Percentiles rank a stretch among this genome's conserved stretches.
phyloP scores from a whole-genome alignment of 202 grass and related monocot genomes.

The Elaeis oleifera region DNA sequence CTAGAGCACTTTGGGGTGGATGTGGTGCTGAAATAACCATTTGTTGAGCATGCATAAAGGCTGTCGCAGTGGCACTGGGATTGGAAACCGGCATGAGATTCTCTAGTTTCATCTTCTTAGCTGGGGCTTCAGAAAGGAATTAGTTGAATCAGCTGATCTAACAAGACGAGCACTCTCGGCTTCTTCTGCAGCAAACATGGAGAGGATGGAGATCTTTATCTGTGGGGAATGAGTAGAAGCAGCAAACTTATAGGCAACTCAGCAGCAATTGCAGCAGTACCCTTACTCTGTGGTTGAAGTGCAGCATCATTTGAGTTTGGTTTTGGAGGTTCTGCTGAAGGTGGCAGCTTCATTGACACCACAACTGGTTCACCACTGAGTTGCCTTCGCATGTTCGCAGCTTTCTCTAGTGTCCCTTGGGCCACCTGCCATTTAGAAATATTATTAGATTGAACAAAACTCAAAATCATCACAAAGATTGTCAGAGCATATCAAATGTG shows the following conservation, averaged over 20 bases:
- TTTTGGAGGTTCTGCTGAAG: slow-evolving; percentile 31
- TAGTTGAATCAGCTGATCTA: slow-evolving; percentile 1
- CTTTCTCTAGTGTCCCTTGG: slow-evolving; percentile 60
- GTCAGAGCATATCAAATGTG: too few relatives aligned
- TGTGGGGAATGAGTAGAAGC: slow-evolving; percentile 73
- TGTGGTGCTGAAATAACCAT: slow-evolving; percentile 46
- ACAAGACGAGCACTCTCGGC: slow-evolving; percentile 28
- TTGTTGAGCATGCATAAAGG: slow-evolving; percentile 47
- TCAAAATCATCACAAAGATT: too few relatives aligned
- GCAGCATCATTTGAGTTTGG: slow-evolving; percentile 41
- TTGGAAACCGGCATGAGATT: slow-evolving; percentile 28
- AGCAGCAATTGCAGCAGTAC: slow-evolving; percentile 39
- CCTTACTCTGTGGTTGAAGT: slow-evolving; percentile 44
- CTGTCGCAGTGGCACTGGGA: slow-evolving; percentile 26
- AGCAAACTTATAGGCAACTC: slow-evolving; percentile 77
- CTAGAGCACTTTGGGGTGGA: slow-evolving; percentile 43
- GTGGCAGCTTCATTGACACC: slow-evolving; percentile 16
- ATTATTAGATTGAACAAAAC: slow-evolving; percentile 3
- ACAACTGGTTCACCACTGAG: slow-evolving; percentile 69
- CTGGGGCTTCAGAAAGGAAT: slow-evolving; percentile 25
- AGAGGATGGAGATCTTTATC: slow-evolving; percentile 84
- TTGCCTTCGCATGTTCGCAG: slow-evolving; percentile 61
- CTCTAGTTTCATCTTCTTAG: slow-evolving; percentile 46
- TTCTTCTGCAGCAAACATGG: slow-evolving; percentile 81
- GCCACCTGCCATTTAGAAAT: slow-evolving; percentile 34